phyloP scores from a whole-genome alignment of 1,139 yeast species.

The Lodderomyces theae region DNA sequence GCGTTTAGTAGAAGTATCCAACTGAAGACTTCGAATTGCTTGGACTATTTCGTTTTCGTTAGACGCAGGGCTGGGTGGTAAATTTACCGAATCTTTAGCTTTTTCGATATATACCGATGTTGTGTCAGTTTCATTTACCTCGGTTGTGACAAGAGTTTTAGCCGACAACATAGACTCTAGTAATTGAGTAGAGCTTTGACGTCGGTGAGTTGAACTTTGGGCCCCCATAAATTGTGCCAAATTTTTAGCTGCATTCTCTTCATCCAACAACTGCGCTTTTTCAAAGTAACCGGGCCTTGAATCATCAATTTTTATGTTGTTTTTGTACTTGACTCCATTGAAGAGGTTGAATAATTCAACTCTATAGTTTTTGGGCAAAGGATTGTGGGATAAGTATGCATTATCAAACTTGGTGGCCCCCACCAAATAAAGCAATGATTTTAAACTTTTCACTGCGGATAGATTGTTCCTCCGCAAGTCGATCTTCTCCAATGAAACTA shows the following conservation, averaged over 20 bases:
- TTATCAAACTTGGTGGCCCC: slow-evolving; percentile 32
- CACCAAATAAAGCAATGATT: slow-evolving; percentile 38
- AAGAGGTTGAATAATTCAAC: slow-evolving; percentile 52
- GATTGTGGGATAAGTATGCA: slow-evolving; percentile 44
- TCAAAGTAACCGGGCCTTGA: slow-evolving; percentile 65
- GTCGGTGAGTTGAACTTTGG: neutral
- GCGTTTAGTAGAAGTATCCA: slow-evolving; percentile 3
- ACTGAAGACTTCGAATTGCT: neutral
- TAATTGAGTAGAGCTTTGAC: neutral
- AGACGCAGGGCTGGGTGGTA: neutral
- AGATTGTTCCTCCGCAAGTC: slow-evolving; percentile 54
- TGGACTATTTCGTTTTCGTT: slow-evolving; percentile 2
- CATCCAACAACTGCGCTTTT: slow-evolving; percentile 51
- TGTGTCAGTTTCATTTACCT: slow-evolving; percentile 2
- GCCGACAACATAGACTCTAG: neutral
- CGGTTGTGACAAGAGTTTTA: neutral
- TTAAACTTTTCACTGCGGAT: slow-evolving; percentile 23
- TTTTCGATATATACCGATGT: neutral
- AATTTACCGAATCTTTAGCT: neutral
- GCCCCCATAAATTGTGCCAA: slow-evolving; percentile 36
- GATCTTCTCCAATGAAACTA: slow-evolving; percentile 47
- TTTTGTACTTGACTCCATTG: slow-evolving; percentile 52
- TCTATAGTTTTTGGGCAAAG: slow-evolving; percentile 47
- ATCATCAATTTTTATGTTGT: slow-evolving; percentile 53
- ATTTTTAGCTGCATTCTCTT: slow-evolving; percentile 43